Base-by-base conservation (phyloP, 2,329 filamentous ascomycete species). In the Paracamarosporium sp. region DNA sequence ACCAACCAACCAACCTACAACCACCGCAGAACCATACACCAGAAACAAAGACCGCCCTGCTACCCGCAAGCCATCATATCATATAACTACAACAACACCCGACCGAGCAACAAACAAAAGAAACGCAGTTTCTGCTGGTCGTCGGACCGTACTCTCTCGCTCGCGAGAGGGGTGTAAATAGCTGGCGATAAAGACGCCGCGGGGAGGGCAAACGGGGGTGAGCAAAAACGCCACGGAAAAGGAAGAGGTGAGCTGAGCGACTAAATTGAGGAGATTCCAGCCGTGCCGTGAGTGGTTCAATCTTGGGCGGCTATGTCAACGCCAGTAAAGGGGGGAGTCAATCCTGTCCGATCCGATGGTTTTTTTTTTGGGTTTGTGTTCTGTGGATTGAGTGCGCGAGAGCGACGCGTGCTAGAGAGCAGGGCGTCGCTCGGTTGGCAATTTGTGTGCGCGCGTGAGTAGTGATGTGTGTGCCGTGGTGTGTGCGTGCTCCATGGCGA, bases 121-220 rank as follows among this genome's bases (percentile, higher is more conserved):
- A 74, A 74, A 73, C 68, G 48, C 68, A 68, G 70, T 70, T 70
- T 73, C 69, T 57, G 41, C 40, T 24, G 57, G 35, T 51, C 60
- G 68, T 66, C 64, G 62, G 47, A 50, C 47, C 69, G 71, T 73
- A 73, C 69, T 73, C 69, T 68, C 67, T 66, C 61, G 65, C 65
- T 63, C 61, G 66, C 67, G 62, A 62, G 66, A 60, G 64, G 64
- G 63, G 56, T 28, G 30, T 28, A 22, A 28, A 30, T 30, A 24
- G 30, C 13, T 31, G 27, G 45, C 44, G 33, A 41, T 22, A 53
- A 59, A 60, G 47, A 57, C 54, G 56, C 53, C 60, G 59, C 43
- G 47, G 61, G 50, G 55, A 57, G 50, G 54, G 53, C 48, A 53
- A 66, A 67, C 56, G 61, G 64, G 68, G 68, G 65, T 66, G 38